Percentiles rank a stretch among this genome's conserved stretches.
These are phyloP conservation scores for Rosa chinensis DNA, from an alignment of 306 rosid species.

Conservation along the genomic window DNA sequence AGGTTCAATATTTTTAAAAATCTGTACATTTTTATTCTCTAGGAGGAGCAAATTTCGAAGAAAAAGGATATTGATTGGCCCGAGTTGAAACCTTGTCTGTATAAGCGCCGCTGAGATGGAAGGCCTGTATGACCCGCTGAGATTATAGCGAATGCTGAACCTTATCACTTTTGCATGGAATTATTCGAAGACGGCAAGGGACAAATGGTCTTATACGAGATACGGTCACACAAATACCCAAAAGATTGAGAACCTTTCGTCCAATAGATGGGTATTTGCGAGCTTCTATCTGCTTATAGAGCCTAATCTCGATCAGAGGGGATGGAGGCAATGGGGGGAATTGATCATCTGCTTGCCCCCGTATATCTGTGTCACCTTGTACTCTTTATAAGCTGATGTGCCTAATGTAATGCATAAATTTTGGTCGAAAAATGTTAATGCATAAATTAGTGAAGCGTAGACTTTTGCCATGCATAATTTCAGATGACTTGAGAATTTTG, in stretches of 20 bases:
- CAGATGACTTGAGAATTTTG: background rate
- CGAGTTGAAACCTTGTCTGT: constrained; percentile 79
- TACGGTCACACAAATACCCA: background rate
- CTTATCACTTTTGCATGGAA: background rate
- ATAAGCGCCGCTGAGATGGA: constrained; percentile 74
- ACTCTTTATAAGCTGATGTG: background rate
- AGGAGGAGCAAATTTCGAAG: constrained; percentile 56
- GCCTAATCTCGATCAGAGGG: background rate
- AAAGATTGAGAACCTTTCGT: background rate
- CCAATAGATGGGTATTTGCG: background rate
- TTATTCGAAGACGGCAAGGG: background rate
- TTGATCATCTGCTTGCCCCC: background rate
- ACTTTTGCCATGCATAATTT: background rate
- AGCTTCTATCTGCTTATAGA: background rate
- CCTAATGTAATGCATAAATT: background rate
- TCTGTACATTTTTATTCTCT: constrained; percentile 21
- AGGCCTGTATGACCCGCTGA: background rate
- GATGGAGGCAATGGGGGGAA: background rate
- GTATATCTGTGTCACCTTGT: background rate
- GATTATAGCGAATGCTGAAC: background rate
- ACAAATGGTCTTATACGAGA: background rate
- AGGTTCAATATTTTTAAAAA: background rate
- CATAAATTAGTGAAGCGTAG: background rate
- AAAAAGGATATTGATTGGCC: constrained; percentile 79
- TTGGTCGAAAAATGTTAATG: background rate